Base-by-base conservation (phyloP, 306 rosid genomes). In the Geum urbanum region DNA sequence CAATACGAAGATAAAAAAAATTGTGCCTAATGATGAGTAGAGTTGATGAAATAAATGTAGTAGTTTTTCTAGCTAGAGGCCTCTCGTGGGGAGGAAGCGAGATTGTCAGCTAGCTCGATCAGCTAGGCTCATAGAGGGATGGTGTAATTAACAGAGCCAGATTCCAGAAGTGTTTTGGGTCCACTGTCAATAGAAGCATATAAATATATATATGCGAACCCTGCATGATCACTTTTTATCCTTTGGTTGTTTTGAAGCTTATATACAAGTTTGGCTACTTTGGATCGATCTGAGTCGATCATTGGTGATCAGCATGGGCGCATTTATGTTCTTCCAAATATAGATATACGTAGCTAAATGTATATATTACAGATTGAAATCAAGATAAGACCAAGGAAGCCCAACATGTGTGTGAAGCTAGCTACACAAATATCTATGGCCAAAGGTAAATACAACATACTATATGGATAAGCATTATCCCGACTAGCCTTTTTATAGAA, bases 321-420 rank as follows among this genome's bases (percentile, higher is more conserved):
- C 82, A 81, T 73, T 84, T 72, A 81, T 84, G 74, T 70, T 72
- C 39, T 54, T 70, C 69, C 73, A 52, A 32, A 32, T 32, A 32
- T 32, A 32, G 37, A 32, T 32, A 32, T 32, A 32, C 37, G 37
- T 32, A 32, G 37, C 37, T 69, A 51, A 8, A 5, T 3, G 71
- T 24, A 59, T 37, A 45, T 43, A 76, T 76, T 67, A 59, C 66
- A 47, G 10, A 32, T 32, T 32, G 37, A 32, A 54, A 63, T 50
- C 57, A 72, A 44, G 83, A 81, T 63, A 80, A 77, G 83, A 78
- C 56, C 41, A 4, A 45, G 9, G 60, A 0, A 51, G 22, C n/a
- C 44, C 27, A 11, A 10, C 1, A 40, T 22, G 18, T 15, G 47
- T 69, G 12, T 11, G 55, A 18, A 48, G 18, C 47, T n/a, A 48